phyloP scores from a whole-genome alignment of 495 filamentous ascomycete species.

The Neurospora tetrasperma region DNA sequence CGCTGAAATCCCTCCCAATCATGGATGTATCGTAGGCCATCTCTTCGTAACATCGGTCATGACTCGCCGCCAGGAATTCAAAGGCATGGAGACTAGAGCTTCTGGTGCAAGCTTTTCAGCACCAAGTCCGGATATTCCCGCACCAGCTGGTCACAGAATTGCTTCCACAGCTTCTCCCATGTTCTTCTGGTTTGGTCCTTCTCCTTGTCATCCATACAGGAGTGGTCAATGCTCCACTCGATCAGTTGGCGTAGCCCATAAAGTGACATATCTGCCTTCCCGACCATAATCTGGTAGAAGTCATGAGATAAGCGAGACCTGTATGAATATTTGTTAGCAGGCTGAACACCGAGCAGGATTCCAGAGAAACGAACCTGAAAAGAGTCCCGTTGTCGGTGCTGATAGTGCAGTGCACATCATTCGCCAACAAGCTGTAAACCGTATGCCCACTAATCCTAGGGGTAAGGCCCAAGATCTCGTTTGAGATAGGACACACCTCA shows the following conservation, averaged over 20 bases:
- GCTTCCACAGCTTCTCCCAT: slow-evolving; percentile 37
- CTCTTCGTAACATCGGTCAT: not conserved
- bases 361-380: slow-evolving; percentile 30
- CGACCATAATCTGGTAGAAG: slow-evolving; percentile 46
- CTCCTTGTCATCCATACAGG: slow-evolving; percentile 33
- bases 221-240: slow-evolving; percentile 44
- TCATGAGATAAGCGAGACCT: slow-evolving; percentile 48
- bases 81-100: not conserved
- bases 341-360: not conserved
- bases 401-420: slow-evolving; percentile 42
- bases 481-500: slow-evolving; percentile 85
- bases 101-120: not conserved
- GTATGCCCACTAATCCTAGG: slow-evolving; percentile 36
- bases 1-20: not conserved
- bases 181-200: slow-evolving; percentile 19
- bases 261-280: slow-evolving; percentile 41
- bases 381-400: slow-evolving; percentile 47
- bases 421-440: slow-evolving; percentile 40
- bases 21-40: not conserved
- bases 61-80: not conserved
- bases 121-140: slow-evolving; percentile 5
- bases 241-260: slow-evolving; percentile 44
- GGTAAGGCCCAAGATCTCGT: slow-evolving; percentile 58
- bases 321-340: not conserved
- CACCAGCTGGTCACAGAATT: slow-evolving; percentile 31